Conservation (phyloP, 192 early-diverging fungal species). For the Podila minutissima region DNA sequence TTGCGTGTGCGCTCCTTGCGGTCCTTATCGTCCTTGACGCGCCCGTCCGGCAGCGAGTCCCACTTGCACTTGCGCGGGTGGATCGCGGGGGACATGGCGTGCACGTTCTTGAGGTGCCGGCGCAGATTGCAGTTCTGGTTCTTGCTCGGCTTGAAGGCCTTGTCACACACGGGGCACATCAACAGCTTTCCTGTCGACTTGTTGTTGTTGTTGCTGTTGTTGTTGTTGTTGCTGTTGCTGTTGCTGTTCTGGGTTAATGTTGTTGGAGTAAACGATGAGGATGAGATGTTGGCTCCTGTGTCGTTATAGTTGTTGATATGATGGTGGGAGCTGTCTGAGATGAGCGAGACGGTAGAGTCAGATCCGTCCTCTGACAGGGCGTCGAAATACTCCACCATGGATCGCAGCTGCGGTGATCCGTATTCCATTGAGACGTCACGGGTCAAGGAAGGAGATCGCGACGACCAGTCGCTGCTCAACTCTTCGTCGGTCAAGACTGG, state of each 20-base stretch:
- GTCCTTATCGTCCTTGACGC: constrained; percentile 52
- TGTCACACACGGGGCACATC: constrained; percentile 40
- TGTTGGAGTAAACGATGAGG: neutral
- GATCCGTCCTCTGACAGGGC: constrained; percentile 14
- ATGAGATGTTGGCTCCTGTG: constrained; percentile 12
- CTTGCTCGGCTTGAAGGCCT: constrained; percentile 51
- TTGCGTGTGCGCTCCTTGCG: constrained; percentile 49
- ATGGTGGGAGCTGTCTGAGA: neutral
- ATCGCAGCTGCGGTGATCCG: neutral
- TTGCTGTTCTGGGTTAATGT: neutral
- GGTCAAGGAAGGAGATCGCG: constrained; percentile 13
- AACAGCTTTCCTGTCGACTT: constrained; percentile 14
- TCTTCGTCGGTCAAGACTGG: constrained; percentile 1
- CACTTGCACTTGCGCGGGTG: constrained; percentile 52
- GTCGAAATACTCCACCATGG: neutral
- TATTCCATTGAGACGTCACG: neutral
- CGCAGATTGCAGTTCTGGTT: constrained; percentile 49
- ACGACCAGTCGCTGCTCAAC: constrained; percentile 10
- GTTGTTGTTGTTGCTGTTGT: constrained; percentile 12
- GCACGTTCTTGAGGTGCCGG: constrained; percentile 43
- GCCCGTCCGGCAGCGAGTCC: constrained; percentile 44
- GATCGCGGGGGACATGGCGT: constrained; percentile 45
- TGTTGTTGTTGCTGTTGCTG: constrained; percentile 2
- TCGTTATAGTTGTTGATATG: neutral
- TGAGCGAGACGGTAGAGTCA: neutral